A percentile compares a stretch with the other conserved stretches of the same genome.
Evolutionary conservation across 2,329 filamentous ascomycete genomes (phyloP).

Genomic region (Herpotrichia juniperi): DNA sequence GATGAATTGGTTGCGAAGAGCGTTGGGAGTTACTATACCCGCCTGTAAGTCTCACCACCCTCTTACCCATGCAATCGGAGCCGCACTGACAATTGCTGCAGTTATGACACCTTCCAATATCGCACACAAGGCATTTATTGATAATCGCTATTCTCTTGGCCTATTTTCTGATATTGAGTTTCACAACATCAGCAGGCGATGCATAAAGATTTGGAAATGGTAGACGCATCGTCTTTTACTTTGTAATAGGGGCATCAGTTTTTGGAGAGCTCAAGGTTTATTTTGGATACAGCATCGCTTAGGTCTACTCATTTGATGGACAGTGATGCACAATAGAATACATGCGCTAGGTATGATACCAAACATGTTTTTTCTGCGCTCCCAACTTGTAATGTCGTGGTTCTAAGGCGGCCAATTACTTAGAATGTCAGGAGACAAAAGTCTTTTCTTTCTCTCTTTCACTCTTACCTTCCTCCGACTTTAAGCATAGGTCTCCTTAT

Average conservation of each 20-base stretch:
- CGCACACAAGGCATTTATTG: slow-evolving; percentile 87
- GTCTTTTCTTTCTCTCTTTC: no score
- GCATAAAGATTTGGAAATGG: background rate
- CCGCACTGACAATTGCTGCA: slow-evolving; percentile 43
- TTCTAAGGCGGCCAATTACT: no score
- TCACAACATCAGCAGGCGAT: slow-evolving; percentile 3
- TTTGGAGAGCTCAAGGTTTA: no score
- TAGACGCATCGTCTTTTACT: background rate
- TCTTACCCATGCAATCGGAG: background rate
- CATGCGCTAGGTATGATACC: no score
- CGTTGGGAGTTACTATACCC: slow-evolving; percentile 84
- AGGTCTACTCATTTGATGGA: no score
- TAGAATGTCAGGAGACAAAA: no score
- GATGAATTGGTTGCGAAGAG: slow-evolving; percentile 83
- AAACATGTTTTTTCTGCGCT: no score
- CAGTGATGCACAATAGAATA: no score
- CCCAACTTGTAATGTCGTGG: no score
- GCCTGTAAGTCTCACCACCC: slow-evolving; percentile 66
- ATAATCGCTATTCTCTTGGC: slow-evolving; percentile 17
- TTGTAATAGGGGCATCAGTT: background rate
- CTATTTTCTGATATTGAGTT: background rate
- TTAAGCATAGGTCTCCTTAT: no score
- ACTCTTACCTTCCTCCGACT: no score
- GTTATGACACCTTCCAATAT: slow-evolving; percentile 87
- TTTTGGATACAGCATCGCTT: no score